A percentile compares a stretch with the other conserved stretches of the same genome.
phyloP scores from a whole-genome alignment of 2,329 filamentous ascomycete species.

The Iodosphaeria phyllophila region DNA sequence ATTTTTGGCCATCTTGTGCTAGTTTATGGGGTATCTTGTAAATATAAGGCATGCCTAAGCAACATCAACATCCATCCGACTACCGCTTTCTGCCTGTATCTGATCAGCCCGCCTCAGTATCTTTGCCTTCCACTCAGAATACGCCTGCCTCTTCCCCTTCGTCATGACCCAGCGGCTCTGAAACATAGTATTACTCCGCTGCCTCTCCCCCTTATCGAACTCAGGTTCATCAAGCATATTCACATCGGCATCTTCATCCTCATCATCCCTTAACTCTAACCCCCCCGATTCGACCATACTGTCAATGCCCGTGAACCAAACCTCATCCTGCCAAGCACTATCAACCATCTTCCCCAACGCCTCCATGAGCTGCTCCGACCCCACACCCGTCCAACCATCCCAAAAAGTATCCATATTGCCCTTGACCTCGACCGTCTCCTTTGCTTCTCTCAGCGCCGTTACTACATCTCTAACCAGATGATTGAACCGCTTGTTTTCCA shows the following conservation, averaged over 20 bases:
- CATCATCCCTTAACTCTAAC: constrained; percentile 5
- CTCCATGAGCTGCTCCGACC: constrained; percentile 35
- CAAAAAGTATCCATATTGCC: constrained; percentile 31
- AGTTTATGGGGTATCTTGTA: too few relatives aligned
- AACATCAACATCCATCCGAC: constrained; percentile 6
- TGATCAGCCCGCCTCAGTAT: constrained; percentile 36
- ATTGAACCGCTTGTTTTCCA: constrained; percentile 27
- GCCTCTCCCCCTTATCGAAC: constrained; percentile 22
- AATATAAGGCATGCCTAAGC: too few relatives aligned
- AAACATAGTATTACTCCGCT: constrained; percentile 50
- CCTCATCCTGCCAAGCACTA: constrained; percentile 34
- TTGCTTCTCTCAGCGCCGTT: constrained; percentile 19
- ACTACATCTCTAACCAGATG: constrained; percentile 25
- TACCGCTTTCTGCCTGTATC: constrained; percentile 16
- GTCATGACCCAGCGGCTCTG: constrained; percentile 54
- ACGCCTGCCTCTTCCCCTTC: constrained; percentile 40
- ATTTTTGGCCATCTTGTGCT: too few relatives aligned
- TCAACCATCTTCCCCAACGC: constrained; percentile 41
- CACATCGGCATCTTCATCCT: constrained; percentile 13
- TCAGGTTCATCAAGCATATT: constrained; percentile 13
- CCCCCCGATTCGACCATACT: constrained; percentile 26
- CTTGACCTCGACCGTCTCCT: constrained; percentile 17
- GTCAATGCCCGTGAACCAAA: constrained; percentile 44
- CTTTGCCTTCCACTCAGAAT: constrained; percentile 41
- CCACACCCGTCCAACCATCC: constrained; percentile 31